Evolutionary conservation across 306 rosid genomes (phyloP).

Genomic region (Pyrus betulifolia): DNA sequence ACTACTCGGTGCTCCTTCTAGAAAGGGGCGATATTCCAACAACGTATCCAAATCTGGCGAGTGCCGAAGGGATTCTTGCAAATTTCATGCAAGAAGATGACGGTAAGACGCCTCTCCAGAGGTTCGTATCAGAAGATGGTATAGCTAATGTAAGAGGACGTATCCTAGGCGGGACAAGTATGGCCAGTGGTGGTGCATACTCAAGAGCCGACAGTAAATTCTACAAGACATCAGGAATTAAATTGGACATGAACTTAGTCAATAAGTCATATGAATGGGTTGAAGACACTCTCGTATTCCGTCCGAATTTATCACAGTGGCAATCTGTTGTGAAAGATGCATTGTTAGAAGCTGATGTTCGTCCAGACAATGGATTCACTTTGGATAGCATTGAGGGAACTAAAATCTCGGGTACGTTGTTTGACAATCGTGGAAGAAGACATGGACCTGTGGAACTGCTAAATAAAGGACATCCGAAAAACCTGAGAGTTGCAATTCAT

Average conservation of each 20-base stretch:
- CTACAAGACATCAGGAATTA: neutral
- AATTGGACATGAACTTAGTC: slow-evolving; percentile 18
- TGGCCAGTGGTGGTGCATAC: slow-evolving; percentile 16
- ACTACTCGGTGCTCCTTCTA: slow-evolving; percentile 12
- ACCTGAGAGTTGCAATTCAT: neutral
- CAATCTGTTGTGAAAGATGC: slow-evolving; percentile 4
- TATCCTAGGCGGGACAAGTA: slow-evolving; percentile 27
- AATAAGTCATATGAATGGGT: slow-evolving; percentile 19
- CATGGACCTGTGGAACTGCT: slow-evolving; percentile 31
- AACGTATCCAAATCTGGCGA: neutral
- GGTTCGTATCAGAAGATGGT: slow-evolving; percentile 14
- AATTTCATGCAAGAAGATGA: neutral
- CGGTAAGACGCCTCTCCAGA: neutral
- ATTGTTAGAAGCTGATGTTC: slow-evolving; percentile 1
- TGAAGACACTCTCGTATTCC: slow-evolving; percentile 6
- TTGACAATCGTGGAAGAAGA: slow-evolving; percentile 5
- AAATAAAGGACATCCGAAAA: neutral
- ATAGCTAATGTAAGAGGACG: slow-evolving; percentile 8
- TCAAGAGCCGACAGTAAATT: slow-evolving; percentile 9
- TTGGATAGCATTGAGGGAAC: slow-evolving; percentile 10
- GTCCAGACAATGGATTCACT: slow-evolving; percentile 10
- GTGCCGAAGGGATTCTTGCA: too few species aligned
- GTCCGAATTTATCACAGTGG: neutral
- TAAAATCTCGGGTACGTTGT: neutral
- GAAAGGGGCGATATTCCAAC: slow-evolving; percentile 23